phyloP scores from a whole-genome alignment of 1,139 yeast genomes.

The Yamadazyma diospyri region DNA sequence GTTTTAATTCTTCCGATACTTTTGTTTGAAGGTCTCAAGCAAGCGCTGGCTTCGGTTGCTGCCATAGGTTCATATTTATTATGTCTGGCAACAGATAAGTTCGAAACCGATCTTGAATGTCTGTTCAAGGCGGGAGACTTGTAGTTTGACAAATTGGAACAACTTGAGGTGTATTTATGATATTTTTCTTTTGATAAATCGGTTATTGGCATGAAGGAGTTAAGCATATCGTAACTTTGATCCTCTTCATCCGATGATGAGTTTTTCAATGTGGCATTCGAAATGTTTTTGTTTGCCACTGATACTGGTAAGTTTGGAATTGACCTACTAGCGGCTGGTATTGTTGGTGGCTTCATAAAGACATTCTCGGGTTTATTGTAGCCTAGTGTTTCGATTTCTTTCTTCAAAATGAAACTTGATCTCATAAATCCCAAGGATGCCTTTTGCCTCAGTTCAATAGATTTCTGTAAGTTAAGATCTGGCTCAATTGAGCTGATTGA shows the following conservation, averaged over 20 bases:
- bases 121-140: conserved; percentile 5
- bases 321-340: conserved; percentile 21
- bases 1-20: conserved; percentile 12
- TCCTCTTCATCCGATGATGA: conserved; percentile 11
- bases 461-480: conserved; percentile 15
- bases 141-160: conserved; percentile 13
- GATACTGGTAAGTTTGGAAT: conserved; percentile 4
- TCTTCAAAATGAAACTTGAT: conserved; percentile 36
- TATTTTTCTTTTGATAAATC: conserved; percentile 9
- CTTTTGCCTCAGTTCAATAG: conserved; percentile 20
- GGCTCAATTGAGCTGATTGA: conserved; percentile 18
- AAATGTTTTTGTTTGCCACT: conserved; percentile 1
- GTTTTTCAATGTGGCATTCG: conserved; percentile 3
- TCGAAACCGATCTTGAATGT: conserved; percentile 16
- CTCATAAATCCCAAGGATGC: conserved; percentile 42
- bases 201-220: conserved; percentile 15
- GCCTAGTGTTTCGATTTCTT: conserved; percentile 29
- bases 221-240: conserved; percentile 14
- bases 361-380: conserved; percentile 32
- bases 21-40: conserved; percentile 13
- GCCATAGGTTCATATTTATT: conserved; percentile 17
- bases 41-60: conserved; percentile 10
- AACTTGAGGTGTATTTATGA: conserved; percentile 14
- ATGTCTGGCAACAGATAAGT: conserved; percentile 14
- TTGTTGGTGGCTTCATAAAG: conserved; percentile 24